Evolutionary conservation across 1,284 basidiomycete genomes (phyloP).

Genomic region (Paramarasmius palmivorus): DNA sequence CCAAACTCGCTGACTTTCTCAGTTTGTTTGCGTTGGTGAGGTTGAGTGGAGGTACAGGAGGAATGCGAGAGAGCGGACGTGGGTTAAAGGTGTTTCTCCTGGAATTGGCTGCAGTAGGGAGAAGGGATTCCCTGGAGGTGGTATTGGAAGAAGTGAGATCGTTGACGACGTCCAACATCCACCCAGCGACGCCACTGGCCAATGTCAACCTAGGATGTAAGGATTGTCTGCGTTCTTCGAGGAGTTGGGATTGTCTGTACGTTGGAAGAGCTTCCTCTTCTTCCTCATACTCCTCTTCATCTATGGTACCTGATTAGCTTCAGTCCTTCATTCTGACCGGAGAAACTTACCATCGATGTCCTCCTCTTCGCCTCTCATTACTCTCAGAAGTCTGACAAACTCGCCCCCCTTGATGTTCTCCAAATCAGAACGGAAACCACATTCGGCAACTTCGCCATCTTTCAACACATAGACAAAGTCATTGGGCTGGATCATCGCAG

Average conservation of each 20-base stretch:
- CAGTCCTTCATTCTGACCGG: neutral
- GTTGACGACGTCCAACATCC: slow-evolving; percentile 78
- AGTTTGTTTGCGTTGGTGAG: neutral
- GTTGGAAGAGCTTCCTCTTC: slow-evolving; percentile 3
- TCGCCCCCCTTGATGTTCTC: slow-evolving; percentile 53
- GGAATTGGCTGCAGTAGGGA: slow-evolving; percentile 16
- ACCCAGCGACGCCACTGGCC: slow-evolving; percentile 49
- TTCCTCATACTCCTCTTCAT: neutral
- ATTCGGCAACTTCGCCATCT: slow-evolving; percentile 80
- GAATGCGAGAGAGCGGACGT: no score
- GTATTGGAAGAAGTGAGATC: slow-evolving; percentile 48
- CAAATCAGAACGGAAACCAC: slow-evolving; percentile 83
- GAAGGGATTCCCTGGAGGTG: slow-evolving; percentile 26
- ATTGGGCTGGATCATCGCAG: slow-evolving; percentile 47
- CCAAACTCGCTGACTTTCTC: neutral
- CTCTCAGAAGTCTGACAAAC: slow-evolving; percentile 55
- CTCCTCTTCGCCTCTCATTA: slow-evolving; percentile 6
- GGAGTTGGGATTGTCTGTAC: neutral
- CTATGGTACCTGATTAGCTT: neutral
- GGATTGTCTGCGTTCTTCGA: slow-evolving; percentile 16
- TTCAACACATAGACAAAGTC: slow-evolving; percentile 96
- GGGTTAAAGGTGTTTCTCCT: slow-evolving; percentile 30
- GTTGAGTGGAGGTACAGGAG: slow-evolving; percentile 19
- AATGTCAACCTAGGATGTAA: slow-evolving; percentile 17
- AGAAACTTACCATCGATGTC: neutral